A percentile compares a stretch with the other conserved stretches of the same genome.
Conservation (phyloP, 345 rosid genomes). For the Linum tenue region DNA sequence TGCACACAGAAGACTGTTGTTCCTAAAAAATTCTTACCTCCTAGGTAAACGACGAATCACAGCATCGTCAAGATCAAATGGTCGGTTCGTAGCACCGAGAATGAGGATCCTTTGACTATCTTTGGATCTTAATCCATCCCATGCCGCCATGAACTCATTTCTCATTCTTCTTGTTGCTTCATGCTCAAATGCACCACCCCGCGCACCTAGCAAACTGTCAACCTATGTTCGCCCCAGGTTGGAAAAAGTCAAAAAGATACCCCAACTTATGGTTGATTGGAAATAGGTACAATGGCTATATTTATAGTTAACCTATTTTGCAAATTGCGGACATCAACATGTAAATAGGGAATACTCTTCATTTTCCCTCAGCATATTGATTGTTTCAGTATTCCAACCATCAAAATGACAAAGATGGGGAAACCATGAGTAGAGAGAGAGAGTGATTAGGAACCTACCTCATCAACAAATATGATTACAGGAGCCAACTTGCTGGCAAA, state of each 20-base stretch:
- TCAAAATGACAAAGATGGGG: too few relatives aligned
- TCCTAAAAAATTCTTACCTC: conserved; percentile 38
- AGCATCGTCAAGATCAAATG: conserved; percentile 98
- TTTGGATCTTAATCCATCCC: conserved; percentile 97
- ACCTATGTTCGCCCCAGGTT: conserved; percentile 32
- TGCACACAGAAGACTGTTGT: neutral
- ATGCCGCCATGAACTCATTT: conserved; percentile 98
- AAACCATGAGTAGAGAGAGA: too few relatives aligned
- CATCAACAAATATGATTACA: conserved; percentile 92
- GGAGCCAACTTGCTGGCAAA: conserved; percentile 92
- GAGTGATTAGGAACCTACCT: conserved; percentile 37
- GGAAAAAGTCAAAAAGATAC: neutral
- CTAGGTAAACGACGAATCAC: conserved; percentile 96
- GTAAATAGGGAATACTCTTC: too few relatives aligned
- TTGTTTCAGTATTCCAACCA: too few relatives aligned
- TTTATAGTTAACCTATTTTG: too few relatives aligned
- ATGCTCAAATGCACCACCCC: conserved; percentile 89
- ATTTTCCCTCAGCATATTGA: too few relatives aligned
- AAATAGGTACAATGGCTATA: neutral
- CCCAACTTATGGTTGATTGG: neutral
- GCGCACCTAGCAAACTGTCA: conserved; percentile 96
- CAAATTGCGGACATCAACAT: too few relatives aligned
- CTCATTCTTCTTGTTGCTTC: conserved; percentile 99
- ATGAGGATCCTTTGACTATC: conserved; percentile 93
- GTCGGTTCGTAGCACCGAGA: conserved; percentile 97